Evolutionary conservation across 495 filamentous ascomycete species (phyloP), one percentile per base, ranked within the genome.

Genomic region (Aspergillus homomorphus): DNA sequence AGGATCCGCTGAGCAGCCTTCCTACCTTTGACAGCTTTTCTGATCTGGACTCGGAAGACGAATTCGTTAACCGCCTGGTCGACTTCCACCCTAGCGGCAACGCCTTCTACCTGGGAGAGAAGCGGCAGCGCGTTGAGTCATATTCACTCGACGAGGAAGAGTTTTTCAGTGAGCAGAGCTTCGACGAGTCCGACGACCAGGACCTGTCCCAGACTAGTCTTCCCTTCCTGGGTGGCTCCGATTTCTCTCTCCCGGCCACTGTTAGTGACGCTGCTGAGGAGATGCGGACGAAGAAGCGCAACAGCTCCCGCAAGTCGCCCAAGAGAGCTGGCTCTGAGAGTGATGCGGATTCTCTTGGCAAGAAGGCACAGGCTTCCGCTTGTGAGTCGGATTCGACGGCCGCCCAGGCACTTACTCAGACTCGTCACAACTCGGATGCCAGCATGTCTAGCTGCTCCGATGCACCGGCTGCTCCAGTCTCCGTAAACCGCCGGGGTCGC

Each of bases 31-130:
- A 95, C 65, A 88, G 90, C 59, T 82, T 95, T 57, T 93, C 91
- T 20, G 93, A 96, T 63, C 82, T 96, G 51, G 94, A 96, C 72
- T 93, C 89, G 0, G 93, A 96, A 38, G 91, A 94, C 79, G 91
- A 96, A 63, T 88, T 95, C 64, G 84, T 87, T 56, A 87, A 84
- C 71, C 84, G 85, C 48, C 80, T 96, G 9, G 87, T 92, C 58
- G 85, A 87, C 57, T 87, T 91, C 62, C 79, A 83, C 55, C 71
- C 83, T 33, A 79, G 78, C 28, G 58, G 62, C 49, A 87, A 84
- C 68, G 75, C 84, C 14, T 73, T 83, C 55, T 88, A 86, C 68
- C 66, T 84, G 51, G 86, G 86, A 65, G 87, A 83, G 63, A 96
- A 95, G 77, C 84, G 91, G 62, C 90, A 92, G 70, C 87, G 83